Evolutionary conservation across 208 protist genomes (phyloP), one percentile per base, ranked within the genome.

Genomic region (Tetramitus jugosus): DNA sequence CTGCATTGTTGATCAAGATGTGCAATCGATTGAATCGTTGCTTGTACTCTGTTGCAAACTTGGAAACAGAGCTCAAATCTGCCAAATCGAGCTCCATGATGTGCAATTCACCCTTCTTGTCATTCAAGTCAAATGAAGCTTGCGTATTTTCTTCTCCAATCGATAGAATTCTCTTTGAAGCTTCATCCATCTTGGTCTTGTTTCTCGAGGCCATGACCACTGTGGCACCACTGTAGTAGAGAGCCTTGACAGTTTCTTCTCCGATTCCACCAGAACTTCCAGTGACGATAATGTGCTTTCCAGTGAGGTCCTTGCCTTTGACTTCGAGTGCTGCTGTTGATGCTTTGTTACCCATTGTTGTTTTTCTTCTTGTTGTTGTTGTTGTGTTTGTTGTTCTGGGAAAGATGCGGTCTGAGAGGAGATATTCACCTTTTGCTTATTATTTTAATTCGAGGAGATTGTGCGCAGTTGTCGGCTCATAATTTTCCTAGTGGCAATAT

Each of bases 1-100:
- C 79, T 14, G 79, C 81, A 77, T 83, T 83, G 62, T 82, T 82
- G 2, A 84, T 42, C 20, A 84, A 65, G n/a, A 52, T 62, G 49
- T 84, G 46, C 1, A 78, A 10, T 61, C 8, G 33, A 43, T 1
- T 23, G 13, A 39, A 52, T 23, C 26, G 0, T 10, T 0, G 26
- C 14, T 23, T 71, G 7, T 56, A 33, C 39, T 61, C 29, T 29
- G 1, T 14, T 35, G 45, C 40, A 31, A 82, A 79, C 26, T 53
- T 49, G 26, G 7, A 6, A n/a, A 82, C 80, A 2, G 8, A 29
- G 3, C 82, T 31, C 37, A 78, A 60, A 17, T 31, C 31, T 23
- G 78, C 40, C 60, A 82, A n/a, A 72, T 82, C 80, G 23, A 80
- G 13, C 13, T 17, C 35, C 76, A 82, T 39, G 35, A 52, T 20